A percentile compares a stretch with the other conserved stretches of the same genome.
Evolutionary conservation across 2,329 filamentous ascomycete species (phyloP).

Genomic region (Trichoderma polysporum): DNA sequence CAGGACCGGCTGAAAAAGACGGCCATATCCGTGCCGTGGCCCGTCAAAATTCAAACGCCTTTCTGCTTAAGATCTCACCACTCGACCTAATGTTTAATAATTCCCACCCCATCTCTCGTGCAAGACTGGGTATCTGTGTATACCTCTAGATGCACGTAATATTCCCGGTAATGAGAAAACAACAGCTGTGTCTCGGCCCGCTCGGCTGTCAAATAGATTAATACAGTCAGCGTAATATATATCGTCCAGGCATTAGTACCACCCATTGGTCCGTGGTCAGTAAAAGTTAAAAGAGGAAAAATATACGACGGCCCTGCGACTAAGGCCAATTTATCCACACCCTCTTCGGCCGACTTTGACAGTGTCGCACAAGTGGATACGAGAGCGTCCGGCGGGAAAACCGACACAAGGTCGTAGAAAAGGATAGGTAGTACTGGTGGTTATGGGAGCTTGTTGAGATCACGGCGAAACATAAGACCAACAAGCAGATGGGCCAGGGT

Average conservation of each 20-base stretch:
- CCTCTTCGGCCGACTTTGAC: neutral
- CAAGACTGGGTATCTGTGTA: neutral
- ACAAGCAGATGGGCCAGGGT: neutral
- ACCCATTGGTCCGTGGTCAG: neutral
- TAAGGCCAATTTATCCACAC: neutral
- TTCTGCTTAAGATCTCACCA: neutral
- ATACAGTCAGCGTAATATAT: neutral
- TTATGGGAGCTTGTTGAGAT: neutral
- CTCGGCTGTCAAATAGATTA: neutral
- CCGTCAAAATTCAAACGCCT: neutral
- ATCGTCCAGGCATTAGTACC: neutral
- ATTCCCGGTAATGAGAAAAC: neutral
- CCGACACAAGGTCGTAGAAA: neutral
- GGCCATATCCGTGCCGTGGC: constrained; percentile 1
- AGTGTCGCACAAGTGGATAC: neutral
- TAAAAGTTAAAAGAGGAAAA: neutral
- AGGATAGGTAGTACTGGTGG: neutral
- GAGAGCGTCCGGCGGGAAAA: neutral
- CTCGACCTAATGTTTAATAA: neutral
- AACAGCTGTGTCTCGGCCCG: neutral
- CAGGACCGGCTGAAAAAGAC: neutral
- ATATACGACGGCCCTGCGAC: neutral
- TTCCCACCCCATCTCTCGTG: neutral
- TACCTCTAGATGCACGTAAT: neutral
- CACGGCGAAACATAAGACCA: neutral